phyloP scores from a whole-genome alignment of 108 stramenopile species.

The Cyclotella baltica region DNA sequence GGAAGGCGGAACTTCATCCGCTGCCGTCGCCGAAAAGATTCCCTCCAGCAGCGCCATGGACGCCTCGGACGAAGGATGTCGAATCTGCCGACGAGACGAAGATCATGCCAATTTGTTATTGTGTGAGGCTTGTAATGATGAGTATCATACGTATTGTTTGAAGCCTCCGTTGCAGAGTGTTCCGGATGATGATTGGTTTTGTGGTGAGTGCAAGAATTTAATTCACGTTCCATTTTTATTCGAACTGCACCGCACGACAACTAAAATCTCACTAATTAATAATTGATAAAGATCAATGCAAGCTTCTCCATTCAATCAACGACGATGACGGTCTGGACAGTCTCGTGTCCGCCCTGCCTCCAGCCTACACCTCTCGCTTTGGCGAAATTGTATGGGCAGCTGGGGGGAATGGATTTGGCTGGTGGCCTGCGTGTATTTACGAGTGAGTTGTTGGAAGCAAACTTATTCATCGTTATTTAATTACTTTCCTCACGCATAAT shows the following conservation, averaged over 20 bases:
- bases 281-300: slow-evolving; percentile 67
- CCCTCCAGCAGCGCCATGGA: neutral
- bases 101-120: slow-evolving; percentile 84
- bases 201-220: slow-evolving; percentile 60
- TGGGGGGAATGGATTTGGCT: slow-evolving; percentile 81
- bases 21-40: neutral
- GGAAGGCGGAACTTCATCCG: neutral
- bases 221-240: neutral
- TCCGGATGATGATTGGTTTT: slow-evolving; percentile 84
- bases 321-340: slow-evolving; percentile 68
- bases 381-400: slow-evolving; percentile 88
- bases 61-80: slow-evolving; percentile 62
- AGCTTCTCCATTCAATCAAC: slow-evolving; percentile 36
- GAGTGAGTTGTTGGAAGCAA: slow-evolving; percentile 7
- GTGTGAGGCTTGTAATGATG: slow-evolving; percentile 84
- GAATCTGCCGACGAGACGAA: slow-evolving; percentile 70
- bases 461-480: neutral
- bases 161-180: slow-evolving; percentile 66
- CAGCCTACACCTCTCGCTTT: slow-evolving; percentile 75
- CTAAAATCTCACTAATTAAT: too few species aligned
- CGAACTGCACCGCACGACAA: too few species aligned
- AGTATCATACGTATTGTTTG: slow-evolving; percentile 87
- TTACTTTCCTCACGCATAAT: slow-evolving; percentile 48
- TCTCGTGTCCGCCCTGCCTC: slow-evolving; percentile 71
- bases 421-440: slow-evolving; percentile 69